phyloP scores from a whole-genome alignment of 192 early-diverging fungal genomes.

The Coemansia reversa region DNA sequence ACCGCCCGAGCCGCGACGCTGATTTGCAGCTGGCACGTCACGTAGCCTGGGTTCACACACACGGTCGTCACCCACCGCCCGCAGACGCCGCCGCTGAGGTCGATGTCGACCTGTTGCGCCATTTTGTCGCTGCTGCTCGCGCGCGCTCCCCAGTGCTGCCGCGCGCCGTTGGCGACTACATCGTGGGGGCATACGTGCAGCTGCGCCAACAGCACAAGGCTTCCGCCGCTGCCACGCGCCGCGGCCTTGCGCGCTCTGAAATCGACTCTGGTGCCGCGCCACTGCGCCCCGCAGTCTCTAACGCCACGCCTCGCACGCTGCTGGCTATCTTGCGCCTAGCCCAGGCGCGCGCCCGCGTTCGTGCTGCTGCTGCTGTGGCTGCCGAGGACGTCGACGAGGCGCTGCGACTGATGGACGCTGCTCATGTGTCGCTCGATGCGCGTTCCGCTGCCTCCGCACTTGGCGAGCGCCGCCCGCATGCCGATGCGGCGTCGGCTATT shows the following conservation, averaged over 20 bases:
- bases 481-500: constrained; percentile 63
- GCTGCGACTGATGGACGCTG: constrained; percentile 84
- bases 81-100: constrained; percentile 56
- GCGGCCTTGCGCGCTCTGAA: constrained; percentile 14
- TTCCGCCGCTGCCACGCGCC: constrained; percentile 16
- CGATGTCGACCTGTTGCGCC: constrained; percentile 76
- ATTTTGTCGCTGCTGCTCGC: constrained; percentile 85
- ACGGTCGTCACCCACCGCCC: constrained; percentile 72
- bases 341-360: constrained; percentile 78
- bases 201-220: constrained; percentile 65
- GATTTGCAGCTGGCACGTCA: constrained; percentile 83
- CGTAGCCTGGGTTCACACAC: constrained; percentile 90
- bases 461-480: constrained; percentile 41
- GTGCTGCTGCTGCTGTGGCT: constrained; percentile 65
- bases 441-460: constrained; percentile 32
- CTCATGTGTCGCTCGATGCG: constrained; percentile 77
- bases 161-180: constrained; percentile 74
- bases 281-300: constrained; percentile 35
- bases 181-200: constrained; percentile 84
- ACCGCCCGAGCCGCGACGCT: constrained; percentile 75
- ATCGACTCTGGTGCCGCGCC: constrained; percentile 21
- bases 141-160: constrained; percentile 72
- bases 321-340: constrained; percentile 83
- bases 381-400: constrained; percentile 84
- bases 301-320: constrained; percentile 69